Conservation (phyloP, 768 basidiomycete species). For the Termitomyces bulborhizus region DNA sequence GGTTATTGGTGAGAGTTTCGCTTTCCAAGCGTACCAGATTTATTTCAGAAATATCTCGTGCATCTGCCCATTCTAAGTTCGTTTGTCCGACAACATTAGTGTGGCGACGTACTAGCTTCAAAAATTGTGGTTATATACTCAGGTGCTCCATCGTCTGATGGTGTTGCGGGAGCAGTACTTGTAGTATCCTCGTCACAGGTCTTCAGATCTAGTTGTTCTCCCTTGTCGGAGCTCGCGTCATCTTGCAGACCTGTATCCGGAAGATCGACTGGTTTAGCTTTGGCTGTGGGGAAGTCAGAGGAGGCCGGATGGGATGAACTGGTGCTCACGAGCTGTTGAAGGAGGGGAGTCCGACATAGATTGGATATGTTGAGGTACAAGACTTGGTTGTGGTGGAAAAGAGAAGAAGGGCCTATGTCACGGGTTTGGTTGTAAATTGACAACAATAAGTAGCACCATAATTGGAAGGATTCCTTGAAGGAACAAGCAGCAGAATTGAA, state of each 20-base stretch:
- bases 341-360: conserved; percentile 3
- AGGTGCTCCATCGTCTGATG: neutral
- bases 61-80: neutral
- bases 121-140: neutral
- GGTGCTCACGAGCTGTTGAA: conserved; percentile 13
- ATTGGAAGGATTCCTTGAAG: neutral
- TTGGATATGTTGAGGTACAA: neutral
- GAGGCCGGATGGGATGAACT: neutral
- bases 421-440: neutral
- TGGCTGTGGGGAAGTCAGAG: conserved; percentile 8
- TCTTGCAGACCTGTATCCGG: conserved; percentile 11
- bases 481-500: neutral
- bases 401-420: neutral
- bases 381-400: neutral
- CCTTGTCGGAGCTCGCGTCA: neutral
- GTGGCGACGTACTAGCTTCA: neutral
- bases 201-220: neutral
- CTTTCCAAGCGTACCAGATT: conserved; percentile 14
- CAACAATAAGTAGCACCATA: conserved; percentile 1
- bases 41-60: conserved; percentile 16
- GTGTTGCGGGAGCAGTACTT: neutral
- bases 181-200: neutral
- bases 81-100: neutral
- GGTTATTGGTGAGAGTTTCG: neutral
- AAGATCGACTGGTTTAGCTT: conserved; percentile 10